These are phyloP conservation scores for Xylona heveae DNA, from an alignment of 495 filamentous ascomycete species.

Conservation along the genomic window DNA sequence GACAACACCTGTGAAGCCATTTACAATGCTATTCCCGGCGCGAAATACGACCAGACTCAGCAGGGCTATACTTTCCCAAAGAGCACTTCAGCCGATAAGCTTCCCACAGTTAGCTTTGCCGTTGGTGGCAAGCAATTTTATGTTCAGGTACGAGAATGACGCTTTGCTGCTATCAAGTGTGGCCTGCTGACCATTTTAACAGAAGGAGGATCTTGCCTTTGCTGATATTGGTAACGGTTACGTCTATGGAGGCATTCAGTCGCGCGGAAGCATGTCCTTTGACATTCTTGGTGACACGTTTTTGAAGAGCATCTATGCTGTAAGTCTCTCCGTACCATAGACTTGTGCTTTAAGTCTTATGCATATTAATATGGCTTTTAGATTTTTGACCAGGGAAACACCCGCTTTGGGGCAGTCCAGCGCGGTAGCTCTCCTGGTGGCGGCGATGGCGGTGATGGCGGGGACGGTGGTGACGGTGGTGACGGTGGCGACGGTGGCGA, in stretches of 20 bases:
- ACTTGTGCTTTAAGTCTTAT: not conserved
- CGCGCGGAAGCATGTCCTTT: slow-evolving; percentile 38
- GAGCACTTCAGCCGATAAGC: slow-evolving; percentile 26
- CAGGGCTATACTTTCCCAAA: slow-evolving; percentile 52
- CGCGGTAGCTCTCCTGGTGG: no score
- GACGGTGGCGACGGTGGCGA: no score
- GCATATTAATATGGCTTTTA: slow-evolving; percentile 9
- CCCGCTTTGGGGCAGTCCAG: slow-evolving; percentile 46
- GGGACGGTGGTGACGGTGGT: no score
- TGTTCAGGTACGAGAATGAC: no score
- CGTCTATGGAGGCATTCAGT: slow-evolving; percentile 59
- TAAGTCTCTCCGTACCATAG: slow-evolving; percentile 21
- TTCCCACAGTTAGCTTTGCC: slow-evolving; percentile 49
- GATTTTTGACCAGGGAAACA: slow-evolving; percentile 61
- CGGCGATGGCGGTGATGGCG: no score
- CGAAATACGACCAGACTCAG: slow-evolving; percentile 34
- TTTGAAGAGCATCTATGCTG: slow-evolving; percentile 55
- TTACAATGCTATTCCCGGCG: slow-evolving; percentile 49
- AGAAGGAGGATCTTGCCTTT: slow-evolving; percentile 51
- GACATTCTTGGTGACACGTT: slow-evolving; percentile 60
- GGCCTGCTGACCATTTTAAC: no score
- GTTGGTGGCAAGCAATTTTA: slow-evolving; percentile 42
- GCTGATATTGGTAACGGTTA: slow-evolving; percentile 33
- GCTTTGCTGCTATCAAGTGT: no score
- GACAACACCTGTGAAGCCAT: slow-evolving; percentile 43